Conservation (phyloP, 2,329 filamentous ascomycete species). For the Paecilomyces niveus region DNA sequence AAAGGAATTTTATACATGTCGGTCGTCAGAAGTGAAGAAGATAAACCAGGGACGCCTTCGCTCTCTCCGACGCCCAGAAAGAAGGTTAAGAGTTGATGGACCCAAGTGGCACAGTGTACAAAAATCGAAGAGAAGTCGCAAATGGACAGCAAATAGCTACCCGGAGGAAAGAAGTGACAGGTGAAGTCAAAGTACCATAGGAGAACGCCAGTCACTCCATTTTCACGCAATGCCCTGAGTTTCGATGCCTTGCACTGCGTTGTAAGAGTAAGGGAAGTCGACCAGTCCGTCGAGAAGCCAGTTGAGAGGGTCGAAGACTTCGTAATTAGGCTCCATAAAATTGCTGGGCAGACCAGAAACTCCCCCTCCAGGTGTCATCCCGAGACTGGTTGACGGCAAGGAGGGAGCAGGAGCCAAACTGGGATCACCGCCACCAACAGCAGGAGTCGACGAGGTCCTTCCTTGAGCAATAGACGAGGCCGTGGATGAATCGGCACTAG, state of each 20-base stretch:
- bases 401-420: slow-evolving; percentile 35
- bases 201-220: background rate
- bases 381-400: slow-evolving; percentile 24
- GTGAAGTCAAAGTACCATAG: background rate
- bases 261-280: slow-evolving; percentile 67
- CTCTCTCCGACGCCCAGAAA: background rate
- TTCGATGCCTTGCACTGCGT: slow-evolving; percentile 46
- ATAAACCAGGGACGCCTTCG: background rate
- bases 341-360: slow-evolving; percentile 28
- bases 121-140: background rate
- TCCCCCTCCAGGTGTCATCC: slow-evolving; percentile 18
- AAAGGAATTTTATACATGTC: background rate
- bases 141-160: background rate
- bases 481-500: slow-evolving; percentile 63
- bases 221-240: slow-evolving; percentile 29
- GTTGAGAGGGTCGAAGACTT: slow-evolving; percentile 86
- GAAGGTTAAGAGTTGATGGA: background rate
- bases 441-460: slow-evolving; percentile 28
- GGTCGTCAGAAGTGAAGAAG: background rate
- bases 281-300: slow-evolving; percentile 87
- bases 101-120: background rate
- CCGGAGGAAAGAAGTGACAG: background rate
- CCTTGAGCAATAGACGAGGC: slow-evolving; percentile 50
- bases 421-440: slow-evolving; percentile 33
- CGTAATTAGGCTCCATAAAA: slow-evolving; percentile 65